These are phyloP conservation scores for Aspergillus calidoustus DNA, from an alignment of 2,329 filamentous ascomycete species.

Conservation along the genomic window DNA sequence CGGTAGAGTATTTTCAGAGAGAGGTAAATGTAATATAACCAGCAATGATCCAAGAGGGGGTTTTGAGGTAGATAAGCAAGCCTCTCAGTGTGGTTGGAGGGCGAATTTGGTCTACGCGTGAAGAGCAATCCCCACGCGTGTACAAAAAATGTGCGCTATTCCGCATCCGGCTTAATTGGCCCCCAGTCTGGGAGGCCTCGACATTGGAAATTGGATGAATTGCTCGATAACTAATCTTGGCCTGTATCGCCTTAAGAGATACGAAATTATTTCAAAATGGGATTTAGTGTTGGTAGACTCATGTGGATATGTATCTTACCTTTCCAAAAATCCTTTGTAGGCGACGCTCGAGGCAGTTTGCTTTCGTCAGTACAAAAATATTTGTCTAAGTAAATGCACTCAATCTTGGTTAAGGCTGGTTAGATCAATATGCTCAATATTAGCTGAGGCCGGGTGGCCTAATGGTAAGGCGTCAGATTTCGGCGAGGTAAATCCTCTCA, in stretches of 20 bases:
- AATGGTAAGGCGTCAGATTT: no score
- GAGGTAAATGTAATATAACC: conserved; percentile 1
- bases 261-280: neutral
- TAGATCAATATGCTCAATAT: no score
- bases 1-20: neutral
- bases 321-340: no score
- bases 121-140: conserved; percentile 5
- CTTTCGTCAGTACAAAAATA: no score
- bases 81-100: conserved; percentile 19
- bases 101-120: conserved; percentile 11
- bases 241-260: neutral
- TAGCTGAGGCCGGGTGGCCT: no score
- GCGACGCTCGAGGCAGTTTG: no score
- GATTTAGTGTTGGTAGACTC: neutral
- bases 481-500: no score
- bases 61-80: neutral
- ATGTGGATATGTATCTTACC: no score
- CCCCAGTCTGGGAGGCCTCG: neutral
- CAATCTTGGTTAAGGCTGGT: no score
- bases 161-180: conserved; percentile 33
- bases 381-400: no score
- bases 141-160: conserved; percentile 32
- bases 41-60: neutral
- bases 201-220: neutral
- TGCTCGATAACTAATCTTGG: neutral